Percentiles rank a stretch among this genome's conserved stretches.
phyloP scores from a whole-genome alignment of 1,139 yeast genomes.

The Saccharomyces hybrid region DNA sequence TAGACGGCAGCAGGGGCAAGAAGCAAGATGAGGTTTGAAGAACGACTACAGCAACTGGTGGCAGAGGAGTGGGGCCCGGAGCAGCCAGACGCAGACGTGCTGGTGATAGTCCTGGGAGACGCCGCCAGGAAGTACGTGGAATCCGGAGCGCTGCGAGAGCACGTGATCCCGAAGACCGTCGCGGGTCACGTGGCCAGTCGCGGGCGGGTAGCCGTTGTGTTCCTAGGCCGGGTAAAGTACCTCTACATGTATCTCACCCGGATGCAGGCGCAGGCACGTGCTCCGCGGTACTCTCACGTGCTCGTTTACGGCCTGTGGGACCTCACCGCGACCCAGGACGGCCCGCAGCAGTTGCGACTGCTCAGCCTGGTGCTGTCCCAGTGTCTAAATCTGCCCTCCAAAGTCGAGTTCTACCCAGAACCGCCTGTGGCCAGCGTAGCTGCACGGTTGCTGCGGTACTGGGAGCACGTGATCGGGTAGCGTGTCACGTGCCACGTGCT shows the following conservation, averaged over 20 bases:
- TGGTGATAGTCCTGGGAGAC: background rate
- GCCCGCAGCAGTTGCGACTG: background rate
- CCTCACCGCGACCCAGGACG: background rate
- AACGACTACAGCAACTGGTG: background rate
- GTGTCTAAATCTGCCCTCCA: background rate
- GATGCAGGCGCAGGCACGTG: background rate
- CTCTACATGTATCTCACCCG: background rate
- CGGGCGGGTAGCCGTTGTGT: background rate
- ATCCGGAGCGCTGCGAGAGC: background rate
- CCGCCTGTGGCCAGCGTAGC: background rate
- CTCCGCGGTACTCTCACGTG: background rate
- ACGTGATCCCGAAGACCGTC: background rate
- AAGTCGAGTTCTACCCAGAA: background rate
- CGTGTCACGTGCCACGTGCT: background rate
- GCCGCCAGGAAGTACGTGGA: background rate
- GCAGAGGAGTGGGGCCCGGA: background rate
- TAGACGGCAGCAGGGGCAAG: background rate
- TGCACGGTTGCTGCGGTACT: background rate
- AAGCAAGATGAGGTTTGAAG: background rate
- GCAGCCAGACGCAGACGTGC: background rate
- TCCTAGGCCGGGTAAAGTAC: background rate
- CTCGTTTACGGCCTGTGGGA: background rate
- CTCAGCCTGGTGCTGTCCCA: background rate
- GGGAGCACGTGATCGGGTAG: background rate
- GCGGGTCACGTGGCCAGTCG: background rate